These are phyloP conservation scores for Scleroderma citrinum DNA, from an alignment of 768 basidiomycete species.

Conservation along the genomic window DNA sequence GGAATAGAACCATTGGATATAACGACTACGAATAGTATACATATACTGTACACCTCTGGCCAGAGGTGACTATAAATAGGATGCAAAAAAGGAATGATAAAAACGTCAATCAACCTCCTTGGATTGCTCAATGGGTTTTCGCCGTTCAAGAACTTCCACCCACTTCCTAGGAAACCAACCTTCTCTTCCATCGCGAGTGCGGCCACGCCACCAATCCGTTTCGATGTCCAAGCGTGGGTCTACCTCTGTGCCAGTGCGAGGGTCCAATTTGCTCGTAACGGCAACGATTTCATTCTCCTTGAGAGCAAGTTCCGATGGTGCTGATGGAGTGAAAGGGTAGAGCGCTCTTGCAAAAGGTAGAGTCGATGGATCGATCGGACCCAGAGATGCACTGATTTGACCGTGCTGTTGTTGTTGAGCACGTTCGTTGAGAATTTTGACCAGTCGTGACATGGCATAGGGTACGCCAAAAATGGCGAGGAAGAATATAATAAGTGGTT, in stretches of 20 bases:
- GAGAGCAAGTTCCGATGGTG: slow-evolving; percentile 72
- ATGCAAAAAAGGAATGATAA: background rate
- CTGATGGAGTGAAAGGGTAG: slow-evolving; percentile 71
- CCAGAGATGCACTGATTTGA: slow-evolving; percentile 29
- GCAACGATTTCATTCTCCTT: slow-evolving; percentile 92
- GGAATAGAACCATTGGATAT: too few species aligned
- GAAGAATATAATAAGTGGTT: slow-evolving; percentile 90
- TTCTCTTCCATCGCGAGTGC: slow-evolving; percentile 84
- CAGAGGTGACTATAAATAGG: background rate
- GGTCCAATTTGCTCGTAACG: slow-evolving; percentile 75
- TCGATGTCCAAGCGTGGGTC: slow-evolving; percentile 55
- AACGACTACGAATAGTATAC: too few species aligned
- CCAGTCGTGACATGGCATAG: slow-evolving; percentile 87
- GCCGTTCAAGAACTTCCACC: slow-evolving; percentile 65
- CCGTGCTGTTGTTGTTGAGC: slow-evolving; percentile 34
- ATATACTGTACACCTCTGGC: too few species aligned
- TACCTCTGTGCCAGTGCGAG: slow-evolving; percentile 59
- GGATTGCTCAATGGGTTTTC: slow-evolving; percentile 28
- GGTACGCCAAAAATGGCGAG: slow-evolving; percentile 91
- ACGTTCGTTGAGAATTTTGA: slow-evolving; percentile 68
- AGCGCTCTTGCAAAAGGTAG: slow-evolving; percentile 81
- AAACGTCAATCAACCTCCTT: slow-evolving; percentile 36
- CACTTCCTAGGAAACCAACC: slow-evolving; percentile 95
- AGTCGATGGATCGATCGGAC: slow-evolving; percentile 70
- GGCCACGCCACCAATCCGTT: slow-evolving; percentile 92